Conservation (phyloP, 164 flowering plant genomes). For the Amborella trichopoda region DNA sequence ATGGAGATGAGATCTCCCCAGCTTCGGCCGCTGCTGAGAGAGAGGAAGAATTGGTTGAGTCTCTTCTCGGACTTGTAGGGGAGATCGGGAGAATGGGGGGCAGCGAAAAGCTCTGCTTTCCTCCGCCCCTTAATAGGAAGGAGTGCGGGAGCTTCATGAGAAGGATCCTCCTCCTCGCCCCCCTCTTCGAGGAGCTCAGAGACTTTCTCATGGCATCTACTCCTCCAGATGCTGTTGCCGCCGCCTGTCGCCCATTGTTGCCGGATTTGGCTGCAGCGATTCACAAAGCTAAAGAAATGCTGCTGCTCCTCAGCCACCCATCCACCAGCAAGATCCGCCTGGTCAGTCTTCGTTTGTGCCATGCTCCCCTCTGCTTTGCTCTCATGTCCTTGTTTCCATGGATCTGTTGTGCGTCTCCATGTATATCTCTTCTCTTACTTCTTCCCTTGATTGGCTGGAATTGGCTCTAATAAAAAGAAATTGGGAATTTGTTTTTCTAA, state of each 20-base stretch:
- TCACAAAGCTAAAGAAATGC: slow-evolving; percentile 40
- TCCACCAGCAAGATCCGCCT: slow-evolving; percentile 17
- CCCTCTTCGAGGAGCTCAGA: slow-evolving; percentile 65
- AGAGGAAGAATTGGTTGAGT: not conserved
- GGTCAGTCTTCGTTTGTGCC: slow-evolving; percentile 22
- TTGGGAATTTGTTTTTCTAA: no score
- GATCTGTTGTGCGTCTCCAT: not conserved
- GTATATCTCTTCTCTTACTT: not conserved
- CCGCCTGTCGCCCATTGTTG: slow-evolving; percentile 15
- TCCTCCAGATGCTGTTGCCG: not conserved
- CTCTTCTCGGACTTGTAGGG: not conserved
- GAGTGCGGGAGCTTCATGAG: slow-evolving; percentile 70
- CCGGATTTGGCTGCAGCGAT: slow-evolving; percentile 35
- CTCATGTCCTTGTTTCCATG: not conserved
- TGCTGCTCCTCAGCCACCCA: slow-evolving; percentile 24
- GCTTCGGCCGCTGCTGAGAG: not conserved
- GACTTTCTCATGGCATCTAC: slow-evolving; percentile 16
- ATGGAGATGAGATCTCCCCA: not conserved
- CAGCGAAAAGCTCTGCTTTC: not conserved
- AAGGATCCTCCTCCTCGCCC: slow-evolving; percentile 46
- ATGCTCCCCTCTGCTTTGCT: not conserved
- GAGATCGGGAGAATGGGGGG: not conserved
- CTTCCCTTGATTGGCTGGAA: no score
- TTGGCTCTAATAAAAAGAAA: no score
- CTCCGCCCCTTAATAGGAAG: slow-evolving; percentile 35